Evolutionary conservation across 192 early-diverging fungal species (phyloP).

Genomic region (Coemansia sp.): DNA sequence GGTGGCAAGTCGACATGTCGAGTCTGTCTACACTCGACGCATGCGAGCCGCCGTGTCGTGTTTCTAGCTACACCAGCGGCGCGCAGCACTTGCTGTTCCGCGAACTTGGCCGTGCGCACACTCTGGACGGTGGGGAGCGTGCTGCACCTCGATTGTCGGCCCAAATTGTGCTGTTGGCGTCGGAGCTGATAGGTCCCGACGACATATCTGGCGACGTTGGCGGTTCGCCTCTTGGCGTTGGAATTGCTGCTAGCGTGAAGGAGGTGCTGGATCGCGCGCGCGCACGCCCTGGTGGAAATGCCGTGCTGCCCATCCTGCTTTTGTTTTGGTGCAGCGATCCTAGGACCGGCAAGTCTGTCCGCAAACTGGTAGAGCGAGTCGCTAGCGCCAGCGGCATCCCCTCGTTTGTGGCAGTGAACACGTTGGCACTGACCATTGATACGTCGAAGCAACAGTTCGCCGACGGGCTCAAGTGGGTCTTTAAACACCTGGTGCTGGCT

Average conservation of each 20-base stretch:
- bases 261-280: constrained; percentile 11
- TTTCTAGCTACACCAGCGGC: constrained; percentile 7
- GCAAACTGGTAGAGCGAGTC: constrained; percentile 15
- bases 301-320: constrained; percentile 19
- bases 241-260: constrained; percentile 5
- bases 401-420: constrained; percentile 6
- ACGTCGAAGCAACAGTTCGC: constrained; percentile 38
- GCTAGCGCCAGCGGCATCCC: constrained; percentile 9
- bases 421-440: constrained; percentile 21
- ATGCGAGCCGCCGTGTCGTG: background rate
- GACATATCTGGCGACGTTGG: constrained; percentile 10
- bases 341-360: constrained; percentile 8
- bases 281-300: background rate
- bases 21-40: constrained; percentile 3
- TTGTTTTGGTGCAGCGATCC: constrained; percentile 36
- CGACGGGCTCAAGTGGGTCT: constrained; percentile 33
- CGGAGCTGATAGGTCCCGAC: constrained; percentile 15
- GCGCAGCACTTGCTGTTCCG: constrained; percentile 13
- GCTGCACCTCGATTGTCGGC: background rate
- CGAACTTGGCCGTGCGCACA: background rate
- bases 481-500: constrained; percentile 19
- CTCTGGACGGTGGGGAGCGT: background rate
- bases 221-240: background rate
- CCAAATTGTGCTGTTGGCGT: constrained; percentile 21
- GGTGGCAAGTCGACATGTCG: constrained; percentile 46